Evolutionary conservation across 306 rosid genomes (phyloP), one percentile per base, ranked within the genome.

Genomic region (Quercus cerris): DNA sequence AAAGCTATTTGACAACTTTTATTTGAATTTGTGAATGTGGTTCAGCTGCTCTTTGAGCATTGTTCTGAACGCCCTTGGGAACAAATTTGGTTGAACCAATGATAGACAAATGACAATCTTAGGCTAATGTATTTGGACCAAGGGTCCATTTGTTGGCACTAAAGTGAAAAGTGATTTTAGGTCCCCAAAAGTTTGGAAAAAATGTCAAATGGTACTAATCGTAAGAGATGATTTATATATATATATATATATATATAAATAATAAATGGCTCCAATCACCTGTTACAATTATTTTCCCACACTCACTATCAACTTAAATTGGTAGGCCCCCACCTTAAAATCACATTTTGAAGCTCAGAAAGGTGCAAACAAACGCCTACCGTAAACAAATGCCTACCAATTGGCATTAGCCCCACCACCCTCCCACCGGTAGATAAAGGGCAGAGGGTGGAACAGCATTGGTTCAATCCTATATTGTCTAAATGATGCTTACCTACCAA

Each of bases 11-110:
- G 75, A 59, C 19, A 69, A 31, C 66, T 74, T 72, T 17, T 72
- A 44, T 77, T 77, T 84, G 77, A 58, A 73, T 82, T 58, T 73
- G 56, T 57, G 72, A 56, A 9, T 30, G 6, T 80, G 68, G 55
- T 77, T 79, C 69, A 11, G 77, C 15, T 78, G 46, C 77, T 58
- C 30, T 55, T 55, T 33, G 52, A 67, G 19, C 22, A 63, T 25
- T 78, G 56, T 70, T 75, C 68, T 69, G 77, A 63, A 72, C 44
- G 6, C 12, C 59, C 71, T 75, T 15, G 3, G 22, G 25, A 73
- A 72, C 33, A 44, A 55, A 63, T 27, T 66, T 31, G 0, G 74
- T 61, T 41, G 68, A 56, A 41, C 27, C 44, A 56, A 46, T 46
- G 18, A 41, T 38, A 63, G 35, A 61, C 70, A 31, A 20, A 18